Conservation (phyloP, 768 basidiomycete genomes). For the Lactifluus piperatus region DNA sequence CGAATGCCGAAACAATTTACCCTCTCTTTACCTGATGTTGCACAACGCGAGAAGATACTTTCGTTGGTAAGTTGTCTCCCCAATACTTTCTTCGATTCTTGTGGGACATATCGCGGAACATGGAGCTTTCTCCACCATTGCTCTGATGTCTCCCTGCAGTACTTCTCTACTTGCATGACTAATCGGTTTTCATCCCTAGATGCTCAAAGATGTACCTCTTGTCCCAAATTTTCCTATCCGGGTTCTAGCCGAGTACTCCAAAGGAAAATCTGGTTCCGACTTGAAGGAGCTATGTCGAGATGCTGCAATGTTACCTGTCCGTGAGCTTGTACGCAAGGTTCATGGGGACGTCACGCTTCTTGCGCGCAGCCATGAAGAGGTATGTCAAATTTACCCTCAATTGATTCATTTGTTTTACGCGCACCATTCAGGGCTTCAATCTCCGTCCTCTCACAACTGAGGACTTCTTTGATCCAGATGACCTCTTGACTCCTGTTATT, state of each 20-base stretch:
- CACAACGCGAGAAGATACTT: conserved; percentile 81
- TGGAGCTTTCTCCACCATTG: background rate
- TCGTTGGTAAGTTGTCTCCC: conserved; percentile 42
- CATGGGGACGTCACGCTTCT: conserved; percentile 41
- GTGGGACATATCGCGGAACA: background rate
- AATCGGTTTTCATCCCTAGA: conserved; percentile 38
- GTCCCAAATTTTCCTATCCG: conserved; percentile 52
- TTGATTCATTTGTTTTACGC: background rate
- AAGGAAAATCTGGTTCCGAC: conserved; percentile 83
- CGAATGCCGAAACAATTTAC: conserved; percentile 98
- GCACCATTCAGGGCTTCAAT: conserved; percentile 56
- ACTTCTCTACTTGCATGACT: background rate
- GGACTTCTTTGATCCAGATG: conserved; percentile 54
- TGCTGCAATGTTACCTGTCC: conserved; percentile 88
- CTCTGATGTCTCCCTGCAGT: background rate
- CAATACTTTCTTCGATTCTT: background rate
- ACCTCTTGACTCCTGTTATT: background rate
- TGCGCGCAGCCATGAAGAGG: conserved; percentile 36
- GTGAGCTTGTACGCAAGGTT: conserved; percentile 65
- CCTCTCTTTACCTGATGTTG: conserved; percentile 65
- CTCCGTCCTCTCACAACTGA: conserved; percentile 60
- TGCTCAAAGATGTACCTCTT: conserved; percentile 73
- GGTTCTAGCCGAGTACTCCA: conserved; percentile 55
- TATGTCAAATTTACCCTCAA: conserved; percentile 23
- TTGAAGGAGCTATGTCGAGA: conserved; percentile 86